A percentile compares a stretch with the other conserved stretches of the same genome.
These are phyloP conservation scores for Alternaria alternata DNA, from an alignment of 2,329 filamentous ascomycete species.

Conservation along the genomic window DNA sequence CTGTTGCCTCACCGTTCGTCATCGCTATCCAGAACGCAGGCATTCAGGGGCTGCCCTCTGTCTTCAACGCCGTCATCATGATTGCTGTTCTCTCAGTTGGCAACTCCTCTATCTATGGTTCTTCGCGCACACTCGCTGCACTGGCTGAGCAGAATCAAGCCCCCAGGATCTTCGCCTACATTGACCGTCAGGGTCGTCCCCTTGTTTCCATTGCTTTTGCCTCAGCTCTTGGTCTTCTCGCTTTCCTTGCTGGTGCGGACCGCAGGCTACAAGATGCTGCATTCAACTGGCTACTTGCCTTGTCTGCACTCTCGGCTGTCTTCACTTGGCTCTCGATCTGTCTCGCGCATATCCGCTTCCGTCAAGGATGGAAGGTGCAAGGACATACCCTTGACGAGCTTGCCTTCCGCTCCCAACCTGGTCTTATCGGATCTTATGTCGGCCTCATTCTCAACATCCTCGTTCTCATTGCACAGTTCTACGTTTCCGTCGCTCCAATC, in stretches of 20 bases:
- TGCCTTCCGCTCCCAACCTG: conserved; percentile 81
- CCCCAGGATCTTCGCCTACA: conserved; percentile 65
- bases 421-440: conserved; percentile 80
- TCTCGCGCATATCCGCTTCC: conserved; percentile 68
- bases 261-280: conserved; percentile 53
- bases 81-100: conserved; percentile 89
- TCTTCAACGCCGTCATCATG: conserved; percentile 96
- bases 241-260: conserved; percentile 61
- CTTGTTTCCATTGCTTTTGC: conserved; percentile 63
- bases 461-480: conserved; percentile 85
- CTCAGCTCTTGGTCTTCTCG: conserved; percentile 66
- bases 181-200: conserved; percentile 69
- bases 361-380: conserved; percentile 66
- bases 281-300: conserved; percentile 72
- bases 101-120: conserved; percentile 91
- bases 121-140: conserved; percentile 86
- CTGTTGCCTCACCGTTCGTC: conserved; percentile 87
- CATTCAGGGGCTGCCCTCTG: conserved; percentile 79
- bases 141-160: conserved; percentile 78
- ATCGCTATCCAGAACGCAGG: conserved; percentile 88
- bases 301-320: conserved; percentile 76
- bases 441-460: conserved; percentile 78
- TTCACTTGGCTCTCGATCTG: conserved; percentile 79
- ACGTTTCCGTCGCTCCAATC: conserved; percentile 82
- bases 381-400: conserved; percentile 75